Percentiles rank a stretch among this genome's conserved stretches.
phyloP scores from a whole-genome alignment of 1,284 basidiomycete genomes.

The Marasmius sp. region DNA sequence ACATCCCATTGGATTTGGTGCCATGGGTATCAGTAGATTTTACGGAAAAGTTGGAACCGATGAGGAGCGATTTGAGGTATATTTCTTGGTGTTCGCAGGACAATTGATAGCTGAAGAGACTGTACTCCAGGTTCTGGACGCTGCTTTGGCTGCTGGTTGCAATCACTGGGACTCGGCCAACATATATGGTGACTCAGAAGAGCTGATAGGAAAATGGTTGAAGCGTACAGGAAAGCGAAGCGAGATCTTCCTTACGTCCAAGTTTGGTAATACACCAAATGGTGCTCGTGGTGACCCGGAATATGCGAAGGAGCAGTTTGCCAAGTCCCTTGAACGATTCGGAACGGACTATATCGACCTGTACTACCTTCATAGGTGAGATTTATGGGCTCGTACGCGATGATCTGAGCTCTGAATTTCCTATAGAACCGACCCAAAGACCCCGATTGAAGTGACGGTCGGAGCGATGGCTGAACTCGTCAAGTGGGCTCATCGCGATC shows the following conservation, averaged over 20 bases:
- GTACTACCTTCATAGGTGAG: constrained; percentile 28
- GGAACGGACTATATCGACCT: constrained; percentile 33
- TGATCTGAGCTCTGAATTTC: not conserved
- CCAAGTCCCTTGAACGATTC: constrained; percentile 35
- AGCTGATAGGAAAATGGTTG: constrained; percentile 44
- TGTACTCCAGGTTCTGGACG: constrained; percentile 33
- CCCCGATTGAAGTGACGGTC: constrained; percentile 32
- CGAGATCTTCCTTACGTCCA: constrained; percentile 36
- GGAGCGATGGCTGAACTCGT: constrained; percentile 33
- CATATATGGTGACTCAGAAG: constrained; percentile 44
- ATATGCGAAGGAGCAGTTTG: constrained; percentile 25
- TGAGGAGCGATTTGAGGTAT: constrained; percentile 33
- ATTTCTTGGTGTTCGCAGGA: not conserved
- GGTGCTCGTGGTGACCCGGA: constrained; percentile 18
- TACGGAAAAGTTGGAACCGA: constrained; percentile 31
- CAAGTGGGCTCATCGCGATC: constrained; percentile 16
- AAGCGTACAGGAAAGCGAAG: constrained; percentile 28
- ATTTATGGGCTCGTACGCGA: not conserved
- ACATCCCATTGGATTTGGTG: constrained; percentile 33
- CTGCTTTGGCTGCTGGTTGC: constrained; percentile 36
- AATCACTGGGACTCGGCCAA: constrained; percentile 45
- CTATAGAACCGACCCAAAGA: constrained; percentile 12
- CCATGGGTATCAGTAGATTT: constrained; percentile 32
- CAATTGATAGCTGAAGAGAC: no score
- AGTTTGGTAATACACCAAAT: constrained; percentile 24